phyloP scores from a whole-genome alignment of 805 yeast species.

The Spathaspora gorwiae region DNA sequence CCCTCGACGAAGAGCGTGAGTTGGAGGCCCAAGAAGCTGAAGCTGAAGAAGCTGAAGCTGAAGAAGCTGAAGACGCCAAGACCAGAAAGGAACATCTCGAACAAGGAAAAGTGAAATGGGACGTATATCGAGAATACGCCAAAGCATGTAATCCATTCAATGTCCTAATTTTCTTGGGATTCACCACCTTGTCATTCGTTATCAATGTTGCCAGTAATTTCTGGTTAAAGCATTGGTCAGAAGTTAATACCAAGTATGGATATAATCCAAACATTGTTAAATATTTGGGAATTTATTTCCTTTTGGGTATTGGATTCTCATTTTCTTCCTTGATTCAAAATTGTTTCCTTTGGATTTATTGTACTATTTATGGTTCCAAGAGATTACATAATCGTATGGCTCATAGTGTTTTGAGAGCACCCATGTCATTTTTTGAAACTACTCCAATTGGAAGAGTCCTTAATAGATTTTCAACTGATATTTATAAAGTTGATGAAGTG shows the following conservation, averaged over 20 bases:
- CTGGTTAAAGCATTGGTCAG: constrained; percentile 98
- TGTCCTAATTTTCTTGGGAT: constrained; percentile 53
- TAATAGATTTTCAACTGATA: constrained; percentile 88
- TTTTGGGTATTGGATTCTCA: constrained; percentile 68
- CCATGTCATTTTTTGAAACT: constrained; percentile 93
- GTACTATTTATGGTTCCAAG: constrained; percentile 79
- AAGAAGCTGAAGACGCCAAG: constrained; percentile 32
- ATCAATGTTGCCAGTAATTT: constrained; percentile 67
- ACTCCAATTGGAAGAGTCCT: constrained; percentile 92
- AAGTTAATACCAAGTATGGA: constrained; percentile 66
- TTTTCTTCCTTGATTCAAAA: constrained; percentile 59
- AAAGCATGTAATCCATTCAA: constrained; percentile 74
- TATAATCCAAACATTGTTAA: constrained; percentile 66
- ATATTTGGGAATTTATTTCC: constrained; percentile 72
- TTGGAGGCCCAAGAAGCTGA: constrained; percentile 24
- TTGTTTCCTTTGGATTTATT: constrained; percentile 68
- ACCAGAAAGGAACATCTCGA: constrained; percentile 74
- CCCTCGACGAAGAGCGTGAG: constrained; percentile 36
- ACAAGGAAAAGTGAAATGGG: constrained; percentile 91
- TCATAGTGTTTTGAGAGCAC: constrained; percentile 68
- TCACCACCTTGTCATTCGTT: constrained; percentile 55
- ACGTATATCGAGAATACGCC: constrained; percentile 77
- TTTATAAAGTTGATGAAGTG: constrained; percentile 81
- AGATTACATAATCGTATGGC: constrained; percentile 76
- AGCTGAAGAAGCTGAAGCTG: constrained; percentile 4